Evolutionary conservation across 768 basidiomycete species (phyloP).

Genomic region (Russula earlei): DNA sequence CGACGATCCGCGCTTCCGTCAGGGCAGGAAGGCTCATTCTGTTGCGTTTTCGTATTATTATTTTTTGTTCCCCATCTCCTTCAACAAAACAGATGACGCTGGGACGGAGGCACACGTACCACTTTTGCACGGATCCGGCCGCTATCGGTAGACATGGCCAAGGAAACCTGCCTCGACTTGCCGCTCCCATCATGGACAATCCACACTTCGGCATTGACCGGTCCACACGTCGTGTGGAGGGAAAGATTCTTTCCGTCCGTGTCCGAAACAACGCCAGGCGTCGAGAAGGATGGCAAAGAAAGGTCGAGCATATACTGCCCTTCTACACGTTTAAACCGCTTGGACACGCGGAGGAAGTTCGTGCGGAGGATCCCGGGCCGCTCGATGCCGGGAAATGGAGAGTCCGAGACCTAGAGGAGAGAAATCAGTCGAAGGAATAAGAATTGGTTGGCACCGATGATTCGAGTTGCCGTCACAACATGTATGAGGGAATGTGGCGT

Average conservation of each 20-base stretch:
- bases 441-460: too few species aligned
- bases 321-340: too few species aligned
- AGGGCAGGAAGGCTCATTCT: background rate
- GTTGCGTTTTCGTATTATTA: too few species aligned
- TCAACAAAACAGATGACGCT: too few species aligned
- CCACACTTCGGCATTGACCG: background rate
- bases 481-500: too few species aligned
- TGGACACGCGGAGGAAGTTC: too few species aligned
- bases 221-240: background rate
- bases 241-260: background rate
- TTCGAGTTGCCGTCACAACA: too few species aligned
- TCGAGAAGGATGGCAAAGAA: background rate
- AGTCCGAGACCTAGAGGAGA: too few species aligned
- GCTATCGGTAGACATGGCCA: background rate
- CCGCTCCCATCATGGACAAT: background rate
- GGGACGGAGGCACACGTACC: background rate
- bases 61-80: too few species aligned
- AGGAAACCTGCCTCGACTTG: background rate
- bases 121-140: background rate
- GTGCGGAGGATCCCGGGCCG: too few species aligned
- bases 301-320: background rate
- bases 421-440: too few species aligned
- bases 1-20: background rate
- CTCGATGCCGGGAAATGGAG: too few species aligned
- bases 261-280: background rate